Evolutionary conservation across 2,329 filamentous ascomycete genomes (phyloP).

Genomic region (Hypoxylon sp.): DNA sequence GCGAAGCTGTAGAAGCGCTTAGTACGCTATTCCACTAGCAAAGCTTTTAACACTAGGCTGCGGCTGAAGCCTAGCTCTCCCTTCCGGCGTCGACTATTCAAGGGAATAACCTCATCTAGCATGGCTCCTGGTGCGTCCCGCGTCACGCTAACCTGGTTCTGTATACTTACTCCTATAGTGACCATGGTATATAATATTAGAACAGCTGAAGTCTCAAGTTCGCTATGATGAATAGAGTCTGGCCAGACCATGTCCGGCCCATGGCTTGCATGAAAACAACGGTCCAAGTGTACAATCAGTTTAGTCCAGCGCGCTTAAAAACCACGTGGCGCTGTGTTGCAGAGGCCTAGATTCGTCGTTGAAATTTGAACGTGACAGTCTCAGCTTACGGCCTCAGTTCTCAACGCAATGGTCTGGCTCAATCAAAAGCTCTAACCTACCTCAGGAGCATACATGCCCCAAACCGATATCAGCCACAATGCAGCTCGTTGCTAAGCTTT

Average conservation of each 20-base stretch:
- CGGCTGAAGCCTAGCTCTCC: constrained; percentile 15
- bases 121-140: constrained; percentile 6
- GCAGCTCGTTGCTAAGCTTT: background rate
- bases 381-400: background rate
- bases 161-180: constrained; percentile 1
- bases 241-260: background rate
- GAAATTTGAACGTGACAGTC: background rate
- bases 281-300: background rate
- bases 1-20: constrained; percentile 1
- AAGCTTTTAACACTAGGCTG: constrained; percentile 2
- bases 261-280: constrained; percentile 6
- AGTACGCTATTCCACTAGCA: background rate
- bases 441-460: background rate
- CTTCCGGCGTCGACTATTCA: constrained; percentile 8
- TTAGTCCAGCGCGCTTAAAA: background rate
- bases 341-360: background rate
- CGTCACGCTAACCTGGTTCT: constrained; percentile 14
- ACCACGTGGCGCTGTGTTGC: background rate
- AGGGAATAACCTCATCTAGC: constrained; percentile 23
- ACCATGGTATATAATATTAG: background rate
- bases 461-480: background rate
- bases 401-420: background rate
- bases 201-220: background rate
- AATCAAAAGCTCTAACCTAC: background rate
- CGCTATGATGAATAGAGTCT: constrained; percentile 1